phyloP scores from a whole-genome alignment of 352 stramenopile genomes.

The Globisporangium acanthophoron region DNA sequence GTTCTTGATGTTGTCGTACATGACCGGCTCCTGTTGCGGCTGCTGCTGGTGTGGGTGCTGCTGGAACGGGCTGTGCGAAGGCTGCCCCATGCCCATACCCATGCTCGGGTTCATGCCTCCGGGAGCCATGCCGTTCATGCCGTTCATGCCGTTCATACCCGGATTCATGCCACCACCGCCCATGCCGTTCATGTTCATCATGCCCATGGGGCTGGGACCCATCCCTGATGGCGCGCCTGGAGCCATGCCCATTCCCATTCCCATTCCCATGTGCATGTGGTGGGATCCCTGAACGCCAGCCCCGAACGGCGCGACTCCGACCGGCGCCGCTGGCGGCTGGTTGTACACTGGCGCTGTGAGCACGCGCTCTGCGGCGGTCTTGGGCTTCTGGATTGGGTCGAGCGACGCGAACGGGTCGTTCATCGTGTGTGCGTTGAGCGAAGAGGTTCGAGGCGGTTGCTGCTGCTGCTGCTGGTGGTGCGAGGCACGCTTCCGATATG shows the following conservation, averaged over 20 bases:
- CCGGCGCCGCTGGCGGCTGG: slow-evolving; percentile 20
- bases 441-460: background rate
- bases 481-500: background rate
- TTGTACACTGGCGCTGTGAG: slow-evolving; percentile 14
- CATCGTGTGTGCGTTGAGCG: slow-evolving; percentile 18
- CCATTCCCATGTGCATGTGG: slow-evolving; percentile 7
- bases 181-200: slow-evolving; percentile 12
- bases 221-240: background rate
- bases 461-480: background rate
- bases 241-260: background rate
- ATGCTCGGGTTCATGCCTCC: slow-evolving; percentile 1
- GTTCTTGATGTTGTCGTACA: slow-evolving; percentile 86
- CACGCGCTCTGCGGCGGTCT: slow-evolving; percentile 38
- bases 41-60: slow-evolving; percentile 21
- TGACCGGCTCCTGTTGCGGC: slow-evolving; percentile 36
- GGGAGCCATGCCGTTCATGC: slow-evolving; percentile 4
- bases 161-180: slow-evolving; percentile 8
- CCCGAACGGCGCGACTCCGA: slow-evolving; percentile 24
- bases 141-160: slow-evolving; percentile 8
- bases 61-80: slow-evolving; percentile 14
- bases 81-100: slow-evolving; percentile 18
- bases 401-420: slow-evolving; percentile 74
- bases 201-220: slow-evolving; percentile 12
- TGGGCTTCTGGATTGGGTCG: slow-evolving; percentile 69
- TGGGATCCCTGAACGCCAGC: slow-evolving; percentile 11